Conservation (phyloP, 2,329 filamentous ascomycete species). For the Dactylellina cionopaga region DNA sequence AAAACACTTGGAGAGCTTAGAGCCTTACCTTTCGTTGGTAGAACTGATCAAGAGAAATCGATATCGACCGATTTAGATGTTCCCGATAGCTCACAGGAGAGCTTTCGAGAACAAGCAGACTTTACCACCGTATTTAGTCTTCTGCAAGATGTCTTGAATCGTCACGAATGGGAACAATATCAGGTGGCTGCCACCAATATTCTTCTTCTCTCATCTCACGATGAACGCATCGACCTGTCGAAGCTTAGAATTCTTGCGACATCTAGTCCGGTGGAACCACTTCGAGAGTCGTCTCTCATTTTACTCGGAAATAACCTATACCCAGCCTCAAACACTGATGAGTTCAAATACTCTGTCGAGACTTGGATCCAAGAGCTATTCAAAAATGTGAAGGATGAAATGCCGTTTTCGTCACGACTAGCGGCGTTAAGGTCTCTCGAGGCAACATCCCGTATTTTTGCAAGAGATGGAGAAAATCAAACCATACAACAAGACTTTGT, state of each 20-base stretch:
- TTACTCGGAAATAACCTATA: constrained; percentile 20
- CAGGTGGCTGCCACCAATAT: constrained; percentile 33
- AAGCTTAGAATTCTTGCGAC: not conserved
- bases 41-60: not conserved
- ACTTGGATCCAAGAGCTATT: constrained; percentile 37
- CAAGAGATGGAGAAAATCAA: constrained; percentile 54
- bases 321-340: not conserved
- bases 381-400: constrained; percentile 22
- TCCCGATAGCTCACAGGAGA: not conserved
- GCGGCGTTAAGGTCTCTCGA: constrained; percentile 69
- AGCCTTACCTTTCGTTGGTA: too few species aligned
- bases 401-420: constrained; percentile 74
- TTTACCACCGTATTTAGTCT: not conserved
- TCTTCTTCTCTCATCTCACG: constrained; percentile 26
- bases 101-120: not conserved
- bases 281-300: constrained; percentile 42
- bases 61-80: not conserved
- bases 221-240: not conserved
- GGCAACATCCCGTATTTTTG: constrained; percentile 59
- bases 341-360: not conserved
- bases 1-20: not conserved
- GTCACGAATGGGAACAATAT: constrained; percentile 42
- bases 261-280: constrained; percentile 26
- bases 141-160: constrained; percentile 5
- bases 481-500: constrained; percentile 62